Conservation (phyloP, 2,329 filamentous ascomycete genomes). For the Cyphellophora europaea region DNA sequence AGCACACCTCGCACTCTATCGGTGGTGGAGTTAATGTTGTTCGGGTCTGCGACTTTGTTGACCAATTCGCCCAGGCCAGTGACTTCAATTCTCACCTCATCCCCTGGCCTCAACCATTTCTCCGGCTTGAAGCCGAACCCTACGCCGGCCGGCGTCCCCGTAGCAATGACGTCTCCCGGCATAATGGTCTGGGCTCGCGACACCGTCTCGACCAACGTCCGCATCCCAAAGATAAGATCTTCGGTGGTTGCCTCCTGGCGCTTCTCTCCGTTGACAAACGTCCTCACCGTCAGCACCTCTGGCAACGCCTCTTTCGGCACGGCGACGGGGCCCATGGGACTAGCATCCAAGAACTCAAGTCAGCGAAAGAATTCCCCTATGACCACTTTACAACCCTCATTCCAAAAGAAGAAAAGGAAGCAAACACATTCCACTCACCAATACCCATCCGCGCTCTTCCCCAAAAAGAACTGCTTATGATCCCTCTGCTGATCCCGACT, state of each 20-base stretch:
- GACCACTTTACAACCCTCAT: too few relatives aligned
- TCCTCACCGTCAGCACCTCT: slow-evolving; percentile 31
- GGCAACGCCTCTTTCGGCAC: slow-evolving; percentile 38
- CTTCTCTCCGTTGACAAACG: slow-evolving; percentile 41
- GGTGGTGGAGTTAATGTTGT: slow-evolving; percentile 14
- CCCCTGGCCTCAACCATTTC: slow-evolving; percentile 29
- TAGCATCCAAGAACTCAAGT: too few relatives aligned
- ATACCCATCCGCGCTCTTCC: slow-evolving; percentile 48
- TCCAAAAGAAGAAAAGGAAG: too few relatives aligned
- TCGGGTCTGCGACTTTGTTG: slow-evolving; percentile 29
- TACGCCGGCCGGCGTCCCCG: slow-evolving; percentile 33
- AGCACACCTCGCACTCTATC: slow-evolving; percentile 11
- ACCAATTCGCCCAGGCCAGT: slow-evolving; percentile 30
- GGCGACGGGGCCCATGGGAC: slow-evolving; percentile 47
- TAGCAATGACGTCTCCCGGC: slow-evolving; percentile 42
- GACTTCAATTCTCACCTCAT: slow-evolving; percentile 31
- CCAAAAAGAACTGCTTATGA: slow-evolving; percentile 53
- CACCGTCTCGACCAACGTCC: slow-evolving; percentile 37
- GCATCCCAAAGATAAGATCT: slow-evolving; percentile 42
- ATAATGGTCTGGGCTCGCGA: slow-evolving; percentile 43
- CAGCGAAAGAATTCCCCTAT: too few relatives aligned
- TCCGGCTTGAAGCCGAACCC: slow-evolving; percentile 35
- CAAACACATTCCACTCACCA: too few relatives aligned
- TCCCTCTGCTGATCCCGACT: slow-evolving; percentile 45
- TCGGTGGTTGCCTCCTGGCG: slow-evolving; percentile 40